These are phyloP conservation scores for Termitomyces sp. DNA, from an alignment of 768 basidiomycete genomes.

Conservation along the genomic window DNA sequence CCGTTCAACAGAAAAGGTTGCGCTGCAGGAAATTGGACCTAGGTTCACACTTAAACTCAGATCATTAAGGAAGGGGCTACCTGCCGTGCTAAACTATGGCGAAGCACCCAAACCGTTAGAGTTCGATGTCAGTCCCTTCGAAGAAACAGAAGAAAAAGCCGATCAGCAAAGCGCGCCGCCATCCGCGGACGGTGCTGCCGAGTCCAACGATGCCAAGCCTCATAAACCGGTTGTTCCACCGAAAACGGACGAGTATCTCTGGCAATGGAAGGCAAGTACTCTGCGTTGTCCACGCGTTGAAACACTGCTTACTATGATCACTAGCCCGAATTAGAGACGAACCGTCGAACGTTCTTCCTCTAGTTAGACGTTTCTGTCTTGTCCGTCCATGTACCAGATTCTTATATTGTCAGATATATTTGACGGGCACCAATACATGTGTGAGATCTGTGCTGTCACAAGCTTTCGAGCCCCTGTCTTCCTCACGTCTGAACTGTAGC, in stretches of 20 bases:
- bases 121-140: slow-evolving; percentile 45
- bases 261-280: slow-evolving; percentile 83
- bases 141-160: slow-evolving; percentile 28
- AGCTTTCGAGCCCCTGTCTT: not conserved
- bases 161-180: slow-evolving; percentile 25
- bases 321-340: slow-evolving; percentile 92
- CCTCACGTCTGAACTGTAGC: not conserved
- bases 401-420: not conserved
- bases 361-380: slow-evolving; percentile 29
- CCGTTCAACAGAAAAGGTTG: slow-evolving; percentile 85
- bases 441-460: not conserved
- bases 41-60: slow-evolving; percentile 93
- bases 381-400: not conserved
- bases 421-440: too few species aligned
- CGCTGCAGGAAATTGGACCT: slow-evolving; percentile 96
- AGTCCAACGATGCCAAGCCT: slow-evolving; percentile 18
- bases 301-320: slow-evolving; percentile 6
- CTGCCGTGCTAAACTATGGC: slow-evolving; percentile 71
- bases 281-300: not conserved
- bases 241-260: slow-evolving; percentile 76
- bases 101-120: slow-evolving; percentile 56
- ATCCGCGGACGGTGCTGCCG: slow-evolving; percentile 17
- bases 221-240: slow-evolving; percentile 48
- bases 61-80: slow-evolving; percentile 86
- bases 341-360: slow-evolving; percentile 88